phyloP scores from a whole-genome alignment of 108 stramenopile species.

The Ochromonas danica region DNA sequence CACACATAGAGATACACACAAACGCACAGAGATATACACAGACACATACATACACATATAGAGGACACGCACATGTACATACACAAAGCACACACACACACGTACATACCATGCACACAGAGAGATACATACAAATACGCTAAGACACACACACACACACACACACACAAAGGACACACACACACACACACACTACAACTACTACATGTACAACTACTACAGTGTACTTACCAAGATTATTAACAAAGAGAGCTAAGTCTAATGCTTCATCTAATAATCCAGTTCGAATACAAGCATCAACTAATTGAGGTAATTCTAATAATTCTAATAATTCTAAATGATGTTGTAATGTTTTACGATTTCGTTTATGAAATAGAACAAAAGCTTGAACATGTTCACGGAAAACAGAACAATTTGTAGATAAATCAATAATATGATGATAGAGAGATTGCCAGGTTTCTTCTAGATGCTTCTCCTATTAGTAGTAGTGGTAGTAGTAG shows the following conservation, averaged over 20 bases:
- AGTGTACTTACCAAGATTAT: background rate
- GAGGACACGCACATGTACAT: no score
- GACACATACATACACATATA: no score
- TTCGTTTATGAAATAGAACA: constrained; percentile 9
- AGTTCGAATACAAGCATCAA: constrained; percentile 40
- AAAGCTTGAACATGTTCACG: background rate
- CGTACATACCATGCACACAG: no score
- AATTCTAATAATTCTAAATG: constrained; percentile 37
- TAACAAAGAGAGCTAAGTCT: constrained; percentile 35
- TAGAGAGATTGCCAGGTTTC: background rate
- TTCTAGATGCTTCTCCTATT: background rate
- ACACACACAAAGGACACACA: no score
- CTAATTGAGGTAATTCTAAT: constrained; percentile 46
- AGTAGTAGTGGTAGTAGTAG: no score
- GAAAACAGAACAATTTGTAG: background rate
- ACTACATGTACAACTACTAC: background rate
- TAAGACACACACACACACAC: no score
- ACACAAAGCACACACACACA: no score
- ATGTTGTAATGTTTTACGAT: constrained; percentile 11
- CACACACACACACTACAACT: no score
- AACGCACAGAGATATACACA: no score
- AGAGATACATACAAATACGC: no score
- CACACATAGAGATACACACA: no score
- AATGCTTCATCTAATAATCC: constrained; percentile 43
- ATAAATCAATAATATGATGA: background rate